Base-by-base conservation (phyloP, 768 basidiomycete genomes). In the Leccinum disarticulatum region DNA sequence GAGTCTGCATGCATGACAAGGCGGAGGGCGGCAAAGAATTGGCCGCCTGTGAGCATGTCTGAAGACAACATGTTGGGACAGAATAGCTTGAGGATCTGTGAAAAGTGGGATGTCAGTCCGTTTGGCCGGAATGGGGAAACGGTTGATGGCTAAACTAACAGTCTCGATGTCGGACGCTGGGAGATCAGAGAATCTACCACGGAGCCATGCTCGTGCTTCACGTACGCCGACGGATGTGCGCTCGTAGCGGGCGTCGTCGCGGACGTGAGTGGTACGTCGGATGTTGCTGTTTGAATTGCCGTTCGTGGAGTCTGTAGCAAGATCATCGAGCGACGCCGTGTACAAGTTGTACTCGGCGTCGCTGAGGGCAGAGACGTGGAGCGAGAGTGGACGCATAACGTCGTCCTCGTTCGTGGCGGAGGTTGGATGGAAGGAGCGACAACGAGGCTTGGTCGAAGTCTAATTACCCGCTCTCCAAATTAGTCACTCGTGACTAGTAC, bases 331-430 rank as follows among this genome's bases (percentile, higher is more conserved):
- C 41, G 84, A 83, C 1, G 80, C 60, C 0, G 87, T 90, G 74
- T 88, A 92, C 22, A 87, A 69, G 14, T 76, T 71, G 70, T 91
- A 92, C 71, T 92, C 90, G 17, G 77, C 74, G 71, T 91, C 83
- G 64, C 81, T 90, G 60, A 92, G 84, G 0, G 90, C 90, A 36
- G 91, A 91, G 19, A 84, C 78, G 63, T 93, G 90, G 6, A 92
- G 81, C 22, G 76, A 80, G 27, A 91, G 80, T 47, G 81, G 83
- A 54, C 90, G 81, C 86, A 84, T 84, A n/a, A 65, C 49, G 65
- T 36, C 35, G 56, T 43, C 49, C n/a, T 25, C 41, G 60, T 33
- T 47, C 5, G 41, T 53, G 30, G 54, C 30, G 22, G 13, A 22
- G 13, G 36, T 7, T 38, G 7, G 31, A 14, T 7, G 35, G n/a